Evolutionary conservation across 2,329 filamentous ascomycete genomes (phyloP), one percentile per base, ranked within the genome.

Genomic region (Fusarium tanahbumbuense): DNA sequence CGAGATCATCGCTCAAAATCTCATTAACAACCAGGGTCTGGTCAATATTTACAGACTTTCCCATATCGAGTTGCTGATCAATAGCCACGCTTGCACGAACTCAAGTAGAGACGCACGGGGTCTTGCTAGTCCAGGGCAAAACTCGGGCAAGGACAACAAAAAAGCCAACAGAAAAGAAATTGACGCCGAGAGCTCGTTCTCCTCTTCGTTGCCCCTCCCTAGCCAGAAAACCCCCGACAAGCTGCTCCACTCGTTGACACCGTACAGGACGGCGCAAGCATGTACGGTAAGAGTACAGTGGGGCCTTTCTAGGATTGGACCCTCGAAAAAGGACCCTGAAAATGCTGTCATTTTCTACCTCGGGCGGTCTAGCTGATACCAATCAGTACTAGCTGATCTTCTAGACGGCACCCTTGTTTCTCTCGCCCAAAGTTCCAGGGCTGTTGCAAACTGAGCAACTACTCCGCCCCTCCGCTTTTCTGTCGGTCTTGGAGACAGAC

Each of bases 261-360:
- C 53, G 34, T 28, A 55, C 34, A 44, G 42, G 48, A 46, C 61
- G 61, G 47, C 37, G 49, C 61, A 66, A 54, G 30, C n/a, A 47
- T 28, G 25, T 28, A 47, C 45, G 25, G 45, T 47, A n/a, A 47
- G n/a, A 47, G 45, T 32, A 60, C 22, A 49, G 52, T 28, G 62
- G 67, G 18, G 52, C 34, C 30, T 45, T 30, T 16, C 44, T 63
- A 45, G 52, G 45, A 47, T 45, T 64, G 67, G 68, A 71, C 67
- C 58, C 68, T 70, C 63, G 56, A 63, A 60, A 54, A 54, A 66
- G 48, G 63, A 67, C 63, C 63, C 63, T 66, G 63, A 67, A 67
- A 67, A 68, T 67, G 64, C 59, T 68, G 64, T 70, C 67, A 70
- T 56, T 44, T 37, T 54, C 49, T 49, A 28, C 61, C 45, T 46